Base-by-base conservation (phyloP, 768 basidiomycete genomes). In the Royoungia palumana region DNA sequence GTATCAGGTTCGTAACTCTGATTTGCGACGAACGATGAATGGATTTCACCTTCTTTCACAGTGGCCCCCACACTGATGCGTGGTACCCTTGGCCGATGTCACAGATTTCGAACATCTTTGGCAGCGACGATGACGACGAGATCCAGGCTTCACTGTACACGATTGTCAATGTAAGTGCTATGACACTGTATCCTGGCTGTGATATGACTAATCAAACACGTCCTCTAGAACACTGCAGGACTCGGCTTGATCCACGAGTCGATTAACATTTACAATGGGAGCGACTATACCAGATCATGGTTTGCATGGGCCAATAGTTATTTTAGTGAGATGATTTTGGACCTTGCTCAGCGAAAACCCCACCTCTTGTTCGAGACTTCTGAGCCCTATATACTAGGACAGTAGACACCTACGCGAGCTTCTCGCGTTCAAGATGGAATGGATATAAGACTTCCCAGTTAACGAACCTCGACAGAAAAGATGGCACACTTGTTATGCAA, bases 81-180 rank as follows among this genome's bases (percentile, higher is more conserved):
- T 84, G 79, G 78, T 74, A 86, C 62, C 86, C 86, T 39, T 89
- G 88, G 88, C 88, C 87, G 3, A 90, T 90, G 88, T 85, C 87
- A 20, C 84, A 82, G 45, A 80, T 90, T 36, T 80, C 80, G 21
- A 78, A 81, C 14, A 84, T 89, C 49, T 89, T 81, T 61, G 84
- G 87, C 3, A 83, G 83, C 9, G 81, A 89, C 61, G 71, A 87
- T 56, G 87, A 89, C 58, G 61, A 69, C 16, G 87, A 87, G 55
- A 89, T 90, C 37, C 38, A 82, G 51, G 64, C 74, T 10, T 75
- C 78, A 3, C 63, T 90, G 19, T 85, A 86, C 51, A 70, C 73
- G 54, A 78, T 89, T 51, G 82, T 76, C 9, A 89, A 88, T 58
- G 87, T 87, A 49, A 61, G 84, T 67, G 1, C 16, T 21, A 13